phyloP scores from a whole-genome alignment of 1,284 basidiomycete genomes.

The Exobasidium rhododendri region DNA sequence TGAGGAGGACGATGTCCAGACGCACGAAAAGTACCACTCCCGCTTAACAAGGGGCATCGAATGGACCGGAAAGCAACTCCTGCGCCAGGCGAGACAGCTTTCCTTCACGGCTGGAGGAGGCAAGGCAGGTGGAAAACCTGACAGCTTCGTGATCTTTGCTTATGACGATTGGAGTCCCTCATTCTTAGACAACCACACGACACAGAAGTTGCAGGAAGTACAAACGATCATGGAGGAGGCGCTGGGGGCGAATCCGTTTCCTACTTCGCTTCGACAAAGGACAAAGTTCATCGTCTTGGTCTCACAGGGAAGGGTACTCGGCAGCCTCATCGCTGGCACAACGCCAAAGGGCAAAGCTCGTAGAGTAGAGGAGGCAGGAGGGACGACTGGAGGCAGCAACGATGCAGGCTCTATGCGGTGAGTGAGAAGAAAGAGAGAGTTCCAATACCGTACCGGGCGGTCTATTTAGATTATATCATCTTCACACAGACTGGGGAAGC shows the following conservation, averaged over 20 bases:
- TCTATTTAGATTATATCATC: no score
- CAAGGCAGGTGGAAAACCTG: neutral
- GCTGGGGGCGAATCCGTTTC: conserved; percentile 28
- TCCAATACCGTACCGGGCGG: no score
- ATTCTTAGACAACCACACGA: neutral
- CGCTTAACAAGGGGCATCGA: conserved; percentile 33
- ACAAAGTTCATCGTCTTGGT: conserved; percentile 32
- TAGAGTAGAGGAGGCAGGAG: neutral
- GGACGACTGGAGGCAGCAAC: neutral
- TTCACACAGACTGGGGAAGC: neutral
- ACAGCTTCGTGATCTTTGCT: neutral
- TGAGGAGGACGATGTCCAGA: conserved; percentile 30
- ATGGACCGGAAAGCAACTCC: conserved; percentile 20
- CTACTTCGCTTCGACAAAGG: neutral
- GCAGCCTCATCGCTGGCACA: neutral
- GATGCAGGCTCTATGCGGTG: neutral
- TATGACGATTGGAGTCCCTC: neutral
- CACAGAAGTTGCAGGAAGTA: conserved; percentile 22
- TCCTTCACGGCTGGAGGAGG: neutral
- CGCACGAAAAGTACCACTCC: conserved; percentile 41
- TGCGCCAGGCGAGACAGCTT: neutral
- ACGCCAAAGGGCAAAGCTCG: neutral
- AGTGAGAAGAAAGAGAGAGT: neutral
- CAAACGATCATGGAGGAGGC: conserved; percentile 35
- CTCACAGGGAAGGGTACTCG: neutral